phyloP scores from a whole-genome alignment of 2,329 filamentous ascomycete genomes.

The Xylariomycetidae sp. region DNA sequence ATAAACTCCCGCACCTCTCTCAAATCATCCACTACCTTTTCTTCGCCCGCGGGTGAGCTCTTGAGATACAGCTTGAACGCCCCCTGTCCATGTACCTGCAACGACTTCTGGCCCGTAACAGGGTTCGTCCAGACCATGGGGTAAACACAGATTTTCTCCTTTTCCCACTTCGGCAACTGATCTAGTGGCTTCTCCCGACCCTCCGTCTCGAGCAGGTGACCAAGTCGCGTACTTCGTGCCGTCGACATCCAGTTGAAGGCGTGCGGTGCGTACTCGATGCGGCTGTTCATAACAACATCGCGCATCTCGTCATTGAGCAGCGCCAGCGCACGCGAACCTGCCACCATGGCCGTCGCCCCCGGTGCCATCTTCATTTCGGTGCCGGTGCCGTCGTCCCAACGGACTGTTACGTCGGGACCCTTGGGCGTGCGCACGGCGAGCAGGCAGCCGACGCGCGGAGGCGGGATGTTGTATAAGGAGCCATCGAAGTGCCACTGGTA shows the following conservation, averaged over 20 bases:
- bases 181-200: conserved; percentile 23
- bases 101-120: conserved; percentile 19
- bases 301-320: conserved; percentile 23
- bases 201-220: conserved; percentile 26
- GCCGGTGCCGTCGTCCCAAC: conserved; percentile 31
- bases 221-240: conserved; percentile 26
- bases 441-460: conserved; percentile 30
- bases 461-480: conserved; percentile 29
- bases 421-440: conserved; percentile 14
- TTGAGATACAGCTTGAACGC: conserved; percentile 30
- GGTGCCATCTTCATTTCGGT: conserved; percentile 28
- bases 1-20: conserved; percentile 26
- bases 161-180: conserved; percentile 24
- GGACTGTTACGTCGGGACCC: conserved; percentile 5
- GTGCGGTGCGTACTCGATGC: conserved; percentile 32
- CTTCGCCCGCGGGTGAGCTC: conserved; percentile 20
- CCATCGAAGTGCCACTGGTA: conserved; percentile 34
- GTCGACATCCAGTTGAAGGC: conserved; percentile 34
- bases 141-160: conserved; percentile 28
- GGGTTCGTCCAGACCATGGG: conserved; percentile 35
- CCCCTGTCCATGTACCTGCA: conserved; percentile 32
- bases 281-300: conserved; percentile 23
- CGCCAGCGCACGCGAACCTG: conserved; percentile 15
- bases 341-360: conserved; percentile 30
- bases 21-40: conserved; percentile 21